phyloP scores from a whole-genome alignment of 495 filamentous ascomycete genomes.

The Astrothelium macrocarpum region DNA sequence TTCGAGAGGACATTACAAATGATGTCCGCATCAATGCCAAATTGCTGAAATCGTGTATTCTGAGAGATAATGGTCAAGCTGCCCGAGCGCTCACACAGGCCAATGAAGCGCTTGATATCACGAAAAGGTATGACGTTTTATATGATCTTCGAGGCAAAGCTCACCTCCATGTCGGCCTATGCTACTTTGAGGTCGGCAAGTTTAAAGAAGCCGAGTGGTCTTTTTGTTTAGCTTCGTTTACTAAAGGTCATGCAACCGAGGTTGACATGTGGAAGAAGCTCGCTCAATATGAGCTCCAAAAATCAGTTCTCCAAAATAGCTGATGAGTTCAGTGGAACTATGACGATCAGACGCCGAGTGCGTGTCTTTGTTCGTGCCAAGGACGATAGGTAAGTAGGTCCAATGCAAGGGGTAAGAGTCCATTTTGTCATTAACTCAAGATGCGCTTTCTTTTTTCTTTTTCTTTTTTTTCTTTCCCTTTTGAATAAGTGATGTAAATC shows the following conservation, averaged over 20 bases:
- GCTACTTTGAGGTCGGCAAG: not conserved
- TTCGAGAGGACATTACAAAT: not conserved
- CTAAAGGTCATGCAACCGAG: not conserved
- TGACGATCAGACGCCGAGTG: not conserved
- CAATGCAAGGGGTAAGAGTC: not conserved
- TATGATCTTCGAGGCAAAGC: slow-evolving; percentile 2
- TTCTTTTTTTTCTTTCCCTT: too few relatives aligned
- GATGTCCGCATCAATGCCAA: slow-evolving; percentile 1
- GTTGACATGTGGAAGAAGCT: not conserved
- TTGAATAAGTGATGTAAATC: too few relatives aligned
- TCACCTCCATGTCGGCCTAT: not conserved
- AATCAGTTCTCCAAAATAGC: not conserved
- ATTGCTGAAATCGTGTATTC: not conserved
- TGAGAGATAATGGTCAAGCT: not conserved
- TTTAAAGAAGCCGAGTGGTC: not conserved
- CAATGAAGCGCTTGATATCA: not conserved
- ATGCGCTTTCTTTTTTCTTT: not conserved
- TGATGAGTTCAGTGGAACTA: not conserved
- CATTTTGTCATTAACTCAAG: not conserved
- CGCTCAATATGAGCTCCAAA: not conserved
- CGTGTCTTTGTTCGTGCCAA: too few relatives aligned
- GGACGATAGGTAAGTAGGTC: not conserved
- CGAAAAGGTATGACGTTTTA: not conserved
- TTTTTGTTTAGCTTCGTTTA: not conserved
- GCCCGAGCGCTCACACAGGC: not conserved